Evolutionary conservation across 208 protist species (phyloP).

Genomic region (Crithidia thermophila): DNA sequence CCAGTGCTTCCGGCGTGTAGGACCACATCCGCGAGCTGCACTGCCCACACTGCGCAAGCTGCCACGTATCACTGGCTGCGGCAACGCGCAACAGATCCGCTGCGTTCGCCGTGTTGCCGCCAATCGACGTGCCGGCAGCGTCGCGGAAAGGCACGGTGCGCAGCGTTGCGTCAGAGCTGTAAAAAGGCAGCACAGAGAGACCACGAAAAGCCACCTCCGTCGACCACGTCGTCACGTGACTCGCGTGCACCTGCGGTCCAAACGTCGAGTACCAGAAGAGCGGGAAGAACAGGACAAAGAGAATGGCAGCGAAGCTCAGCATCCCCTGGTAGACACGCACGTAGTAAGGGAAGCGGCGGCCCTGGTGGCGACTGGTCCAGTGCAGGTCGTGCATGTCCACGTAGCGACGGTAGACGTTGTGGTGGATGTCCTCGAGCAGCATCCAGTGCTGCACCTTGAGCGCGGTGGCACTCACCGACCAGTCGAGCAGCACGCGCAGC

Average conservation of each 20-base stretch:
- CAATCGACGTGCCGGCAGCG: constrained; percentile 9
- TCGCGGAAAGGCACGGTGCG: constrained; percentile 14
- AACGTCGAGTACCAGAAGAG: constrained; percentile 85
- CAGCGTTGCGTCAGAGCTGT: constrained; percentile 15
- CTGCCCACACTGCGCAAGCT: constrained; percentile 13
- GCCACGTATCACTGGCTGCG: constrained; percentile 28
- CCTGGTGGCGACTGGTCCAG: constrained; percentile 43
- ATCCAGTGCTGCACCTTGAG: constrained; percentile 81
- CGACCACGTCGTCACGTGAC: constrained; percentile 36
- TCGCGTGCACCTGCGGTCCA: constrained; percentile 55
- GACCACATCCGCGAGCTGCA: constrained; percentile 37
- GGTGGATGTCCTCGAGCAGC: constrained; percentile 79
- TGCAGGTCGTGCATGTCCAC: constrained; percentile 68
- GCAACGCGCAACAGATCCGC: constrained; percentile 13
- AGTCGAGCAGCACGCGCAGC: constrained; percentile 77
- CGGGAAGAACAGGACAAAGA: constrained; percentile 58
- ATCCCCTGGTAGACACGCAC: constrained; percentile 60
- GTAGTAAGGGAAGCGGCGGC: constrained; percentile 48
- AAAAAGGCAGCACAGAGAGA: constrained; percentile 14
- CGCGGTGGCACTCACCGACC: constrained; percentile 64
- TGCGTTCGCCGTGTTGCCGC: background rate
- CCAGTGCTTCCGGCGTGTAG: constrained; percentile 28
- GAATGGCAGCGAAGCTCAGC: constrained; percentile 55
- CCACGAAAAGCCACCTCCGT: constrained; percentile 17
- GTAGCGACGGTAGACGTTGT: constrained; percentile 61